These are phyloP conservation scores for Xanthoconium stramineum DNA, from an alignment of 768 basidiomycete species.

Conservation along the genomic window DNA sequence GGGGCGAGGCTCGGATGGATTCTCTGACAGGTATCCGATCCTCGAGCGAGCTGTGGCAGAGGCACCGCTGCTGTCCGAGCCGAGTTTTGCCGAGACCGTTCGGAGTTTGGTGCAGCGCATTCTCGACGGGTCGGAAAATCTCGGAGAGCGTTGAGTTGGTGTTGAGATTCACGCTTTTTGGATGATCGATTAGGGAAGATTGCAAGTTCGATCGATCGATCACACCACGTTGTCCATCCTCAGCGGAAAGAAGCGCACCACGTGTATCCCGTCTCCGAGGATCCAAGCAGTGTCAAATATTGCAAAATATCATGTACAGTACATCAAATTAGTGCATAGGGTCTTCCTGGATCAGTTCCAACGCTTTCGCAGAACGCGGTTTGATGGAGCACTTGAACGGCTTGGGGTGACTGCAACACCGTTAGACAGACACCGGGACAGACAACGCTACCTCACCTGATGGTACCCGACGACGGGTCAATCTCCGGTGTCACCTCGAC, in stretches of 20 bases:
- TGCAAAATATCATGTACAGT: background rate
- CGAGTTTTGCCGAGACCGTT: conserved; percentile 42
- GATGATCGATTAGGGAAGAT: conserved; percentile 1
- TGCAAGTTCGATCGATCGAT: conserved; percentile 5
- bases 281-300: background rate
- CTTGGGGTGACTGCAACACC: conserved; percentile 47
- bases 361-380: conserved; percentile 58
- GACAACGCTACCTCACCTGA: conserved; percentile 41
- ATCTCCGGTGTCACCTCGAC: conserved; percentile 50
- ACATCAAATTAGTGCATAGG: conserved; percentile 22
- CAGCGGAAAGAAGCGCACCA: background rate
- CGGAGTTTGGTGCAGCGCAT: conserved; percentile 43
- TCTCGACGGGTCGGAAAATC: conserved; percentile 32
- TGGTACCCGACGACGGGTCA: conserved; percentile 59
- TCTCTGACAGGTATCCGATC: conserved; percentile 51
- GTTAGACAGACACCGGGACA: conserved; percentile 2
- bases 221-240: background rate
- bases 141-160: background rate
- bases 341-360: conserved; percentile 51
- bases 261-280: conserved; percentile 6
- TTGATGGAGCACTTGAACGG: conserved; percentile 59
- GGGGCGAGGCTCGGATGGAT: background rate
- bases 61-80: conserved; percentile 46
- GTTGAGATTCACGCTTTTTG: background rate
- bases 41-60: conserved; percentile 61